Conservation (phyloP, 768 basidiomycete species). For the Suillus paluster region DNA sequence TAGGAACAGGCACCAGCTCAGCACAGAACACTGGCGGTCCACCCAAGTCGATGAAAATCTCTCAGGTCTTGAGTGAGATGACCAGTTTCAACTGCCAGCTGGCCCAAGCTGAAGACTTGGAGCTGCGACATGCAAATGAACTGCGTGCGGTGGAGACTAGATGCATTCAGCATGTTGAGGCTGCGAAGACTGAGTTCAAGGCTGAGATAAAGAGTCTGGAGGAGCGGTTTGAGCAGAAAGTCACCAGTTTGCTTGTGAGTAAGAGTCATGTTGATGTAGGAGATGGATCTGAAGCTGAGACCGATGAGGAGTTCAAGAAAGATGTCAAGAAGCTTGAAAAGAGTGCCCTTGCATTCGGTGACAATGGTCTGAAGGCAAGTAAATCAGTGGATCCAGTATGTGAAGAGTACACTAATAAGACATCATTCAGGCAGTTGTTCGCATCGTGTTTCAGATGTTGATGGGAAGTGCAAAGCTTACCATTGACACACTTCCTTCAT, state of each 20-base stretch:
- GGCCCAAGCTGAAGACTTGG: not conserved
- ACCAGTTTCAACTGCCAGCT: not conserved
- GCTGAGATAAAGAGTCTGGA: not conserved
- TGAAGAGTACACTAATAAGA: not conserved
- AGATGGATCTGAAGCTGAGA: not conserved
- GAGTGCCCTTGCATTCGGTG: slow-evolving; percentile 11
- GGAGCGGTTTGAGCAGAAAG: too few relatives aligned
- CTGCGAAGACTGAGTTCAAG: not conserved
- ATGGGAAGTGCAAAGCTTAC: slow-evolving; percentile 1
- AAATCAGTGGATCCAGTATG: not conserved
- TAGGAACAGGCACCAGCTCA: not conserved
- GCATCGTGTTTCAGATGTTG: not conserved
- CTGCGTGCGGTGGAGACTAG: not conserved
- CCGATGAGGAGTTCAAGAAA: too few relatives aligned
- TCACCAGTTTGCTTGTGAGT: not conserved
- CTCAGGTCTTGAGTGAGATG: not conserved
- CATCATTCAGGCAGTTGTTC: slow-evolving; percentile 6
- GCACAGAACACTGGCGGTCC: not conserved
- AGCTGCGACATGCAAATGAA: not conserved
- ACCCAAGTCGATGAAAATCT: not conserved
- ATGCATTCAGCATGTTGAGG: not conserved
- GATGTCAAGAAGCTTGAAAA: slow-evolving; percentile 1
- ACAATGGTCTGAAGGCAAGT: not conserved
- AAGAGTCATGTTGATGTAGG: not conserved
- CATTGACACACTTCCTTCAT: not conserved